Conservation (phyloP, 495 filamentous ascomycete genomes). For the Cudoniella acicularis region DNA sequence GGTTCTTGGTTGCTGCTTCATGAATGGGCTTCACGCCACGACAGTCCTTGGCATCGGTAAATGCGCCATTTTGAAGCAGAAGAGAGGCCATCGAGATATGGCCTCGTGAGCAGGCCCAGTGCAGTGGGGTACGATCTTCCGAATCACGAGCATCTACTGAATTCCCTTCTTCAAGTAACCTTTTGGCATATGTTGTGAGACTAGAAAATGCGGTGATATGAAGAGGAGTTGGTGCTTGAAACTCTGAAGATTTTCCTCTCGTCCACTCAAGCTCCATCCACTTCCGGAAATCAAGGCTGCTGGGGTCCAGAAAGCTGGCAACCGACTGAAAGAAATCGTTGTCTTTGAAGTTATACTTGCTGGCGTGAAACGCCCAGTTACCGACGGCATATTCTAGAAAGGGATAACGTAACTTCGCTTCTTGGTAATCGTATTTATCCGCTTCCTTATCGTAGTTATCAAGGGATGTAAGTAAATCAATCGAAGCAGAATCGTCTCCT, state of each 20-base stretch:
- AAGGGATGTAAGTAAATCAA: not conserved
- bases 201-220: conserved; percentile 19
- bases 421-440: conserved; percentile 5
- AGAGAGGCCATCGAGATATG: conserved; percentile 19
- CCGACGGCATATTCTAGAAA: conserved; percentile 31
- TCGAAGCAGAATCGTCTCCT: not conserved
- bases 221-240: conserved; percentile 25
- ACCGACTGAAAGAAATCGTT: conserved; percentile 1
- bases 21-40: conserved; percentile 23
- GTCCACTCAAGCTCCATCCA: conserved; percentile 12
- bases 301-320: conserved; percentile 4
- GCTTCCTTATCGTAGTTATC: not conserved
- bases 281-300: conserved; percentile 1
- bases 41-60: conserved; percentile 17
- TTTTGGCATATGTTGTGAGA: conserved; percentile 11
- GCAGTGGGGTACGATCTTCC: conserved; percentile 23
- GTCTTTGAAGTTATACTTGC: conserved; percentile 8
- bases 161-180: conserved; percentile 1
- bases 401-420: conserved; percentile 14
- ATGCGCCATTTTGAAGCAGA: conserved; percentile 27
- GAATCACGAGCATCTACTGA: conserved; percentile 11
- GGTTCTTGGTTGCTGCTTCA: conserved; percentile 21
- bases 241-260: not conserved
- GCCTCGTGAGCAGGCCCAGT: conserved; percentile 23
- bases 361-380: conserved; percentile 28